Conservation (phyloP, 75 land plant genomes). For the Pinus tabuliformis region DNA sequence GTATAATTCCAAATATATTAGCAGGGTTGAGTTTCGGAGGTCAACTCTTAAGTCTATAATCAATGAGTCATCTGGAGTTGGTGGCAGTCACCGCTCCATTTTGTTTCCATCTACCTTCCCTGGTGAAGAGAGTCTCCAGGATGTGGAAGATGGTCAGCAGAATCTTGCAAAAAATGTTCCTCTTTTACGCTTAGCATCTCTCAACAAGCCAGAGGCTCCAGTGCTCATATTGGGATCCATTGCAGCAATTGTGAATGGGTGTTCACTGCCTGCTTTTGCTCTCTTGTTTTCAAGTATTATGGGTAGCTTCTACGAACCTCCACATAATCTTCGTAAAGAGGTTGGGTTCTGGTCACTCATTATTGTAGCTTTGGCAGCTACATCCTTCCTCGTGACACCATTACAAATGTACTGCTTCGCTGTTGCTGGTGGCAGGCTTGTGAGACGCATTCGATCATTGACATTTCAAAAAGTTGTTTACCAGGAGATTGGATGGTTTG, state of each 20-base stretch:
- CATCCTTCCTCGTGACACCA: constrained; percentile 36
- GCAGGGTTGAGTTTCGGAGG: constrained; percentile 11
- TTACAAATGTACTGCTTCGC: constrained; percentile 50
- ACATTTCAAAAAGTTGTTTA: constrained; percentile 68
- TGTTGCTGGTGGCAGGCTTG: constrained; percentile 67
- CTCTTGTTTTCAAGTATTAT: constrained; percentile 55
- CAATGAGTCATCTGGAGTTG: constrained; percentile 21
- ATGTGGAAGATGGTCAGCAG: background rate
- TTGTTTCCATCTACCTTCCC: constrained; percentile 13
- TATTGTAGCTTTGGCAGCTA: constrained; percentile 35
- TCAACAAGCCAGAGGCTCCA: constrained; percentile 83
- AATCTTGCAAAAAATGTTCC: constrained; percentile 25
- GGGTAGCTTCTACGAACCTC: constrained; percentile 46
- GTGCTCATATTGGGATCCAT: constrained; percentile 49
- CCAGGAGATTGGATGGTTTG: constrained; percentile 82
- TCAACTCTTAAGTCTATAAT: constrained; percentile 22
- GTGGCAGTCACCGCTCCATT: constrained; percentile 13
- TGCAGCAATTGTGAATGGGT: constrained; percentile 49
- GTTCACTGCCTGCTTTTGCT: constrained; percentile 56
- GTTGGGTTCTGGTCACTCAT: constrained; percentile 54
- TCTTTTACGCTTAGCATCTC: constrained; percentile 55
- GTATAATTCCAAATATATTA: constrained; percentile 13
- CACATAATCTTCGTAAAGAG: constrained; percentile 40
- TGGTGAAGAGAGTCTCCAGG: constrained; percentile 10
- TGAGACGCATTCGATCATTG: constrained; percentile 55